Conservation (phyloP, 2,329 filamentous ascomycete genomes). For the Metarhizium album region DNA sequence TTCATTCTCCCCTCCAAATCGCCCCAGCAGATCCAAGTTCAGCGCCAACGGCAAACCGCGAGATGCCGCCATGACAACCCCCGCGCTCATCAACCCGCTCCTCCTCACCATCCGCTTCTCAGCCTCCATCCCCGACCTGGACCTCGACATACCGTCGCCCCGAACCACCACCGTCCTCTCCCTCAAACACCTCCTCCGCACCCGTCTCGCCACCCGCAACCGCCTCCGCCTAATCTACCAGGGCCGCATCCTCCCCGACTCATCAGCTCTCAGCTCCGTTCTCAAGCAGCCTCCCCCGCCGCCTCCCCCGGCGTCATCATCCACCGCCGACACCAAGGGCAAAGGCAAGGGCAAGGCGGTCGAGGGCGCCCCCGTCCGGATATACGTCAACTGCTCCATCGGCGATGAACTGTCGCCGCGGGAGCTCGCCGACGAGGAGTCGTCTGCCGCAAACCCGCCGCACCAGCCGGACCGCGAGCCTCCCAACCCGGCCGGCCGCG, state of each 20-base stretch:
- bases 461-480: conserved; percentile 35
- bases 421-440: conserved; percentile 61
- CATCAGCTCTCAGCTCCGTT: conserved; percentile 53
- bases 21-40: neutral
- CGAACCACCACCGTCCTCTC: conserved; percentile 60
- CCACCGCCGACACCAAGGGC: conserved; percentile 15
- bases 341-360: conserved; percentile 55
- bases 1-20: neutral
- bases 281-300: conserved; percentile 51
- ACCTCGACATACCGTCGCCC: conserved; percentile 62
- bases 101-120: conserved; percentile 87
- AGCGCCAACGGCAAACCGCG: neutral
- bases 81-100: conserved; percentile 31
- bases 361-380: conserved; percentile 27
- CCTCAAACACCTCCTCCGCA: conserved; percentile 73
- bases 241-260: conserved; percentile 75
- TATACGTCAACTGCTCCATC: conserved; percentile 92
- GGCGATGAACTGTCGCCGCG: conserved; percentile 58
- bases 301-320: conserved; percentile 9
- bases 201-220: conserved; percentile 54
- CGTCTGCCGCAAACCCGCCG: conserved; percentile 27
- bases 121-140: conserved; percentile 70
- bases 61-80: conserved; percentile 14
- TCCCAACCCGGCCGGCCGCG: conserved; percentile 13
- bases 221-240: conserved; percentile 84